Evolutionary conservation across 345 rosid species (phyloP).

Genomic region (Hevea brasiliensis): DNA sequence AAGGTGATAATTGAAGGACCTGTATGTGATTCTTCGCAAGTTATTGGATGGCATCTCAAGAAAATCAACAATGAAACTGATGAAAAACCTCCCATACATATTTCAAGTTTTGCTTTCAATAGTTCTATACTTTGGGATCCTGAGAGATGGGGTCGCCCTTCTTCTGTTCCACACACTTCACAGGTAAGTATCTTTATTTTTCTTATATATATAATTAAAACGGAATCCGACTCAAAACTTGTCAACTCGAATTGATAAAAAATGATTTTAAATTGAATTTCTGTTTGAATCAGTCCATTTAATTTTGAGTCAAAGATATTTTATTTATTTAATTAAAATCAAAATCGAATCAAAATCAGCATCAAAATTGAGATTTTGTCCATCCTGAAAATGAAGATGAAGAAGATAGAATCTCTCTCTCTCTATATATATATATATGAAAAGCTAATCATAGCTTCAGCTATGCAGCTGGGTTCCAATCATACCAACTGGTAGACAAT

Average conservation of each 20-base stretch:
- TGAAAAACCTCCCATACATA: conserved; percentile 35
- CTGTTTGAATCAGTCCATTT: no score
- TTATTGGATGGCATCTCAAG: conserved; percentile 82
- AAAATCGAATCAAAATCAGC: no score
- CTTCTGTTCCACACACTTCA: conserved; percentile 24
- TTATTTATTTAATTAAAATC: no score
- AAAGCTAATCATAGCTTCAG: conserved; percentile 1
- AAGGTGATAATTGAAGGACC: conserved; percentile 79
- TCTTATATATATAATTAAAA: no score
- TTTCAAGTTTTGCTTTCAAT: conserved; percentile 52
- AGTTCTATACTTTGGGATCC: conserved; percentile 88
- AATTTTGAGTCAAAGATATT: no score
- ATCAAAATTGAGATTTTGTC: no score
- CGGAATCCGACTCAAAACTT: no score
- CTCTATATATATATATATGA: no score
- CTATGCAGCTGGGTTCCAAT: conserved; percentile 8
- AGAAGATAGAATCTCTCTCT: background rate
- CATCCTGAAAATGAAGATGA: no score
- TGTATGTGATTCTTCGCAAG: conserved; percentile 73
- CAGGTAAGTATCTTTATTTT: conserved; percentile 18
- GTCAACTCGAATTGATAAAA: no score
- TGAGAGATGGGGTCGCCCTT: conserved; percentile 81
- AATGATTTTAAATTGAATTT: no score
- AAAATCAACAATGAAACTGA: conserved; percentile 51
- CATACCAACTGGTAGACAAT: conserved; percentile 18